Percentiles rank a stretch among this genome's conserved stretches.
Evolutionary conservation across 2,329 filamentous ascomycete species (phyloP).

Genomic region (Fusarium pseudoanthophilum): DNA sequence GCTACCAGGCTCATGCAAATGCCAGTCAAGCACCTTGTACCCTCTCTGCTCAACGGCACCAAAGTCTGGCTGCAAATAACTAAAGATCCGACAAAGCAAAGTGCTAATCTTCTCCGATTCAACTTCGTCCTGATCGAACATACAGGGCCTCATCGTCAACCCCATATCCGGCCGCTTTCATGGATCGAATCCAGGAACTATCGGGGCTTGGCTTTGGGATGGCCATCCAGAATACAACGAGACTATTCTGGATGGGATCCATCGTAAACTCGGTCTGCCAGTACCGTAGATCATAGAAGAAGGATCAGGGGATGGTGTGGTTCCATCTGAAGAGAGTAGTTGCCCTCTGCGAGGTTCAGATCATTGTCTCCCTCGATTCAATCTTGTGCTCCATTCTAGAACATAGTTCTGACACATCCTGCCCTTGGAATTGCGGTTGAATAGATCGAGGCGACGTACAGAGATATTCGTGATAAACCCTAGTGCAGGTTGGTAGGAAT

Average conservation of each 20-base stretch:
- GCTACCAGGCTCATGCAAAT: background rate
- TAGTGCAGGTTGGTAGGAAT: too few species aligned
- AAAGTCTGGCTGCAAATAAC: background rate
- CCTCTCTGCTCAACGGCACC: accelerated
- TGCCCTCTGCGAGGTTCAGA: background rate
- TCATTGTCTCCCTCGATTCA: background rate
- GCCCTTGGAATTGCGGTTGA: too few species aligned
- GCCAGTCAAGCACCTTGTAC: background rate
- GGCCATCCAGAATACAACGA: background rate
- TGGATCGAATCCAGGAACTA: background rate
- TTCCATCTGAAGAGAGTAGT: background rate
- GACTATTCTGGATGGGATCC: background rate
- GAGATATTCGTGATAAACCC: too few species aligned
- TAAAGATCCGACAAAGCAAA: background rate
- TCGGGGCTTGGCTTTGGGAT: background rate
- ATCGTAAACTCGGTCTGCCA: background rate
- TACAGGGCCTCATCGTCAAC: background rate
- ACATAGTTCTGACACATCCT: too few species aligned
- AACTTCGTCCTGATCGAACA: background rate
- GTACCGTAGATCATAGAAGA: background rate
- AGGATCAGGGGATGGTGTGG: background rate
- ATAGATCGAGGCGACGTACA: too few species aligned
- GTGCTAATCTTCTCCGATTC: background rate
- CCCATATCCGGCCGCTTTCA: background rate
- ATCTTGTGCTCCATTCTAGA: background rate